Evolutionary conservation across 2,329 filamentous ascomycete species (phyloP), one percentile per base, ranked within the genome.

Genomic region (Uncinocarpus reesii): DNA sequence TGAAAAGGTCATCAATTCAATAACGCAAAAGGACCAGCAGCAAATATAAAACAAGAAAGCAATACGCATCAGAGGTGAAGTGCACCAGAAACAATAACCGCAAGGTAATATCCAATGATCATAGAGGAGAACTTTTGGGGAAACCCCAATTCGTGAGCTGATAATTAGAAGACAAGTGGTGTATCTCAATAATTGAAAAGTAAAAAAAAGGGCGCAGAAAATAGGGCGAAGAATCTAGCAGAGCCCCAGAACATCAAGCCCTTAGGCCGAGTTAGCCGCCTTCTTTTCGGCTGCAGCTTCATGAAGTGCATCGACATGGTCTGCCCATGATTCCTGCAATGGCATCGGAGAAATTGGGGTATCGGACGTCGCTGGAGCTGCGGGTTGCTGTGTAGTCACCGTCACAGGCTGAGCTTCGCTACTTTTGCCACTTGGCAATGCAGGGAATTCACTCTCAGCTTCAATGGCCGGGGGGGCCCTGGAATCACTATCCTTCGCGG

Each of bases 361-460:
- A 32, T 47, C 46, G 8, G 15, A 15, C 1, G 7, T 26, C 4
- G 18, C 20, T 4, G 26, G 1, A 40, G 26, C 20, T 6, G 26
- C 13, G 8, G 45, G 7, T n/a, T 47, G 45, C 11, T 34, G 18
- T 29, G 43, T 38, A 24, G 26, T 28, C 16, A 41, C 26, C 15
- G 45, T 20, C 8, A 32, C 11, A 15, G 24, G 3, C n/a, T 16
- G 18, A 24, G 35, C 16, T 13, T 16, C 45, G 13, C 10, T 24
- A 45, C 32, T 23, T 49, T 59, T 57, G 42, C 60, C 61, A 13
- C 31, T 18, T 2, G 65, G 64, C 0, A 68, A 56, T 32, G 65
- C 58, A 7, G 65, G 65, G 46, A 68, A 68, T 24, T 65, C 64
- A n/a, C 49, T 52, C 43, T 66, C 63, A 35, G 62, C 59, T 26